Percentiles rank a stretch among this genome's conserved stretches.
These are phyloP conservation scores for Hawksworthiomyces lignivorus DNA, from an alignment of 2,329 filamentous ascomycete genomes.

Conservation along the genomic window DNA sequence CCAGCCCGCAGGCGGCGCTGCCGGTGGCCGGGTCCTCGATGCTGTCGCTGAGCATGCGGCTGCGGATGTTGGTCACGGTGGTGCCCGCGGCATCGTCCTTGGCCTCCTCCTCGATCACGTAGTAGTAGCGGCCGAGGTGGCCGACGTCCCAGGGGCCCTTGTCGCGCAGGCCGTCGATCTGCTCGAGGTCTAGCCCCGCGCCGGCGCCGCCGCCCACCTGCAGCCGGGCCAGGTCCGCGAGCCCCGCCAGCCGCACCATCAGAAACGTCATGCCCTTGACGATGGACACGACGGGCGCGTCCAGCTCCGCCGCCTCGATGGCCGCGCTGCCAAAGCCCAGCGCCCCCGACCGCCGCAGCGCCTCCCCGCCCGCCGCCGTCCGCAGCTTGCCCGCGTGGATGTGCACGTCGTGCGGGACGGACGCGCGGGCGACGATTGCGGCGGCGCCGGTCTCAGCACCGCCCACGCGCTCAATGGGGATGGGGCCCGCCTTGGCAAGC, in stretches of 20 bases:
- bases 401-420: conserved; percentile 61
- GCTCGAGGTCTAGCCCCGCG: conserved; percentile 25
- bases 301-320: conserved; percentile 29
- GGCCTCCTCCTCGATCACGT: conserved; percentile 28
- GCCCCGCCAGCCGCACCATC: conserved; percentile 52
- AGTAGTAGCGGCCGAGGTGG: conserved; percentile 53
- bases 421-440: conserved; percentile 44
- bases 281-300: conserved; percentile 49
- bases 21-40: conserved; percentile 57
- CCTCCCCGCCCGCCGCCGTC: conserved; percentile 21
- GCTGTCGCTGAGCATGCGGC: conserved; percentile 50
- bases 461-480: conserved; percentile 32
- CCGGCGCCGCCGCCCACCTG: conserved; percentile 25
- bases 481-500: conserved; percentile 49
- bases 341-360: conserved; percentile 19
- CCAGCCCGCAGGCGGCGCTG: conserved; percentile 52
- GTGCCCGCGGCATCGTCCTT: conserved; percentile 11
- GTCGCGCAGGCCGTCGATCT: conserved; percentile 34
- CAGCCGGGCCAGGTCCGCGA: conserved; percentile 53
- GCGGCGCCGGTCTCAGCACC: conserved; percentile 20
- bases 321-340: conserved; percentile 22
- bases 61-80: conserved; percentile 34
- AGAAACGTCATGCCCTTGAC: conserved; percentile 69
- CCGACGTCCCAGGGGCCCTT: conserved; percentile 44
- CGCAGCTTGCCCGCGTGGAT: conserved; percentile 42